Evolutionary conservation across 2,329 filamentous ascomycete species (phyloP), one percentile per base, ranked within the genome.

Genomic region (Stachybotrys chlorohalonatus): DNA sequence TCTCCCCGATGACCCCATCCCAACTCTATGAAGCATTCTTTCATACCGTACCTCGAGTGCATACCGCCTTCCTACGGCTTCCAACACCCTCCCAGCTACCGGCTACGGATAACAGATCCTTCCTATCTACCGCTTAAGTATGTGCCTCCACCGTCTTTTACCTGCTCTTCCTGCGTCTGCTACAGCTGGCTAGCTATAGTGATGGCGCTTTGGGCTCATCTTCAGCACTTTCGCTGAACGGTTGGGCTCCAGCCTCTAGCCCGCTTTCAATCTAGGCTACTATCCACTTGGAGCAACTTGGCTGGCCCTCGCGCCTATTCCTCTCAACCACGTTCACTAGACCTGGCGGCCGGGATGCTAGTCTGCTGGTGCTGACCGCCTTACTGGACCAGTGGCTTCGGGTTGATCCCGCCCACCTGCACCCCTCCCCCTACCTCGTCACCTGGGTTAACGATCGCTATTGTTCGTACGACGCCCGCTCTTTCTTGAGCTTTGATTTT

Each of bases 91-190:
- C 24, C 24, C 24, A 24, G 24, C 24, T 4, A 24, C 24, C 24
- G 24, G 24, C 24, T 24, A 24, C 24, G 24, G 24, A 24, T 24
- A 24, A 24, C 24, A 24, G 2, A 4, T 4, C 24, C 24, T 24
- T 24, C 24, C 24, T 24, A 24, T 4, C 24, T 24, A 24, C 24
- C 24, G 24, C 24, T 24, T 24, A 4, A 16, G 7, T 47, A n/a
- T n/a, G 11, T 47, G 11, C n/a, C 15, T 47, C 17, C 36, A 32
- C 53, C 39, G 49, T 13, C 49, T 64, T 62, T 56, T 64, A 56
- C 54, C 63, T 60, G 64, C 63, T 65, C 65, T 54, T 59, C 63
- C 61, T 58, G 57, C 60, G 51, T 59, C 57, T 58, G 46, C 15
- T n/a, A 8, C 15, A 24, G 46, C 15, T n/a, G 11, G 9, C 16